Evolutionary conservation across 305 asterid genomes (phyloP), one percentile per base, ranked within the genome.

Genomic region (Solanum aculeatissimum): DNA sequence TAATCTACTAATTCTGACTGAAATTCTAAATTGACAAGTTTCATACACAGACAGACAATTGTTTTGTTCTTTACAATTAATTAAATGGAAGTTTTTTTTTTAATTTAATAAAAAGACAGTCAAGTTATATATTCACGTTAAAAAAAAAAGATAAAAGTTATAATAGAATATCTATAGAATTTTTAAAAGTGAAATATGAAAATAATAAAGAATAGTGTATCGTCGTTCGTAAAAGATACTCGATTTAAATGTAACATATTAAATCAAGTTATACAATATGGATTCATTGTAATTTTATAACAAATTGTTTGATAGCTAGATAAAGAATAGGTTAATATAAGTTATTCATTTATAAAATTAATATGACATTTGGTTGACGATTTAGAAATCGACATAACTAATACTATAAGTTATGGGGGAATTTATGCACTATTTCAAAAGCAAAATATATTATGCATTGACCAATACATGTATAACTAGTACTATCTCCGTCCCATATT

Each of bases 211-310:
- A 7, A 40, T 21, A 21, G 4, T 0, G 10, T 0, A 58, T 58
- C 0, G 12, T 21, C 2, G 11, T 21, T 58, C 7, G 6, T 0
- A 14, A 9, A 63, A 63, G 1, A 5, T 63, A 13, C 0, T 1
- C 7, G 12, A 63, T 14, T 63, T 2, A 3, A 27, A 14, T 63
- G 14, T 1, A 13, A 1, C 9, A 63, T 27, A 14, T 63, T 1
- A 58, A 40, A 8, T 2, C 10, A 40, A 40, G 2, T 40, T 35
- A 3, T 35, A 3, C 4, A 3, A 35, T 35, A 35, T 35, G 40
- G 40, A 35, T 35, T 35, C 40, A 5, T 35, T 35, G 40, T 35
- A 35, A 35, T 35, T 40, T 40, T 40, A 40, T 40, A 40, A 40
- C 2, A 0, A 2, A 40, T 40, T 9, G 7, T 40, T 40, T 40